Conservation (phyloP, 176 grass and related monocot species). For the Poa pratensis region DNA sequence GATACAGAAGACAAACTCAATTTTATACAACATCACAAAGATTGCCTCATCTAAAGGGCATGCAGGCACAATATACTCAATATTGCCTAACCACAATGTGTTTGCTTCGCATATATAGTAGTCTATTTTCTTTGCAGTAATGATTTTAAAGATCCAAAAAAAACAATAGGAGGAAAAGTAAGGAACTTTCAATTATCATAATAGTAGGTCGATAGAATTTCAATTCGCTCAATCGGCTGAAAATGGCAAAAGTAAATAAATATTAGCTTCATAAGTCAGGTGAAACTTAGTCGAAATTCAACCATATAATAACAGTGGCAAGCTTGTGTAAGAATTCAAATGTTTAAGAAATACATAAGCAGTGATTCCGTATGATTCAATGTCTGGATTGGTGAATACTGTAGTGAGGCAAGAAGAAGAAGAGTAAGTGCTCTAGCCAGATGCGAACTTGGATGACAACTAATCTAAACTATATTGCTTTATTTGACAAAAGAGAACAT, state of each 20-base stretch:
- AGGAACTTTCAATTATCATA: constrained; percentile 58
- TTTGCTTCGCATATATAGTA: neutral
- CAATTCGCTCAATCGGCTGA: constrained; percentile 84
- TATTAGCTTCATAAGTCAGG: neutral
- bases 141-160: neutral
- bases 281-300: neutral
- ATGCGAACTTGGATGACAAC: neutral
- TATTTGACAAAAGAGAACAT: neutral
- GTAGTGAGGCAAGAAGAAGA: neutral
- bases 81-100: neutral
- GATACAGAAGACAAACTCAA: constrained; percentile 17
- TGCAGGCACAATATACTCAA: neutral
- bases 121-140: neutral
- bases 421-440: neutral
- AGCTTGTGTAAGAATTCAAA: neutral
- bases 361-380: neutral
- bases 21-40: neutral
- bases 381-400: no score
- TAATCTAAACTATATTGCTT: constrained; percentile 3
- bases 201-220: constrained; percentile 88
- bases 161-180: neutral
- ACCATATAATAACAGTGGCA: neutral
- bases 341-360: neutral
- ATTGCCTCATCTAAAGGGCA: constrained; percentile 7
- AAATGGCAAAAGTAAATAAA: constrained; percentile 42